Base-by-base conservation (phyloP, 2,329 filamentous ascomycete species). In the Cryphonectria radicalis region DNA sequence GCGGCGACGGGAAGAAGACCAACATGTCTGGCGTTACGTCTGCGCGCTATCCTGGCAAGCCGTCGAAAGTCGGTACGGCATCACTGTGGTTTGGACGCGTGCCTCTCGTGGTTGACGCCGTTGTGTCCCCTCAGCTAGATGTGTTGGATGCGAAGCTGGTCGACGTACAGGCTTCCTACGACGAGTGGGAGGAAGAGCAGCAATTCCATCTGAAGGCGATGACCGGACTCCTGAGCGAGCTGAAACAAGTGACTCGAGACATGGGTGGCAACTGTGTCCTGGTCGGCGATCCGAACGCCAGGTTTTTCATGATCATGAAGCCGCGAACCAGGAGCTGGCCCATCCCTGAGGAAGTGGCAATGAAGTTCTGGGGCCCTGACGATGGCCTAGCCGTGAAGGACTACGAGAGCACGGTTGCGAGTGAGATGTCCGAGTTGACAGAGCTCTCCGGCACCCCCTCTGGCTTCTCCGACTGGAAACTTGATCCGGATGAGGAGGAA, bases 71-170 rank as follows among this genome's bases (percentile, higher is more conserved):
- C 5, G 53, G 14, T 14, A 53, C 70, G 13, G 60, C 68, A 6
- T 35, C 22, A 4, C 22, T 72, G n/a, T 72, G 71, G 71, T 72
- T 72, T 53, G 67, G 68, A 11, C 71, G 71, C 10, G 37, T 63
- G 25, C 62, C 71, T 10, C 70, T 72, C 5, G 50, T 72, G n/a
- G n/a, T 68, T 14, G 71, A 70, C 10, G 55, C 50, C n/a, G 42
- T 68, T 8, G 66, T 70, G 2, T 43, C 46, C 28, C 68, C 53
- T 13, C 35, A 60, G 19, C 10, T 72, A 10, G 8, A 42, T 1
- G 35, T 70, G 5, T 43, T 28, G 25, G 62, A 66, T 6, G 67
- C 57, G 1, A 28, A 63, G 1, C 42, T 72, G 35, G 43, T 70
- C 53, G 43, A 62, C 42, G 53, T 62, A 2, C 60, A 62, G 3